Percentiles rank a stretch among this genome's conserved stretches.
Evolutionary conservation across 106 monocot species (phyloP).

Genomic region (Triglochin maritima): DNA sequence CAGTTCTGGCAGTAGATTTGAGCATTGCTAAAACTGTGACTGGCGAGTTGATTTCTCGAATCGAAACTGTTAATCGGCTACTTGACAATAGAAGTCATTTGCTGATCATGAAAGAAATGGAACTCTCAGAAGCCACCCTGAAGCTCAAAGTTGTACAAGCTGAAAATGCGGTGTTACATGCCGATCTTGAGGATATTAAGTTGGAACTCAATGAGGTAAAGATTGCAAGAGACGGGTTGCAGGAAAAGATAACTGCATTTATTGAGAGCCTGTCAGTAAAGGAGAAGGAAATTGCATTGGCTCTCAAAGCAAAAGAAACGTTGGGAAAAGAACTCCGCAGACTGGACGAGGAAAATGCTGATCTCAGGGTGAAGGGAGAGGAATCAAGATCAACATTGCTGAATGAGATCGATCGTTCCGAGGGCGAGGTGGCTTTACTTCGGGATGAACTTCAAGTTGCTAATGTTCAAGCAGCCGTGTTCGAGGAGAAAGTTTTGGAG

Average conservation of each 20-base stretch:
- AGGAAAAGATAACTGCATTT: slow-evolving; percentile 15
- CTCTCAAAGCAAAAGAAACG: slow-evolving; percentile 19
- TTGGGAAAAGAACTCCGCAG: slow-evolving; percentile 14
- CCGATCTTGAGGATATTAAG: slow-evolving; percentile 16
- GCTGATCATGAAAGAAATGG: slow-evolving; percentile 18
- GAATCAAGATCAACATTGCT: slow-evolving; percentile 11
- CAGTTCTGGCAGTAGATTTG: slow-evolving; percentile 17
- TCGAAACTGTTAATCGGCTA: slow-evolving; percentile 11
- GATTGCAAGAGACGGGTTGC: slow-evolving; percentile 16
- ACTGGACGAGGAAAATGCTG: slow-evolving; percentile 19
- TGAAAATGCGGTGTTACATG: slow-evolving; percentile 8
- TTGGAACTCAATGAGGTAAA: slow-evolving; percentile 19
- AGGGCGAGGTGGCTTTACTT: slow-evolving; percentile 34
- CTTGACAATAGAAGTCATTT: slow-evolving; percentile 11
- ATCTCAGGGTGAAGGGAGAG: slow-evolving; percentile 19
- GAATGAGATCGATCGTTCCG: slow-evolving; percentile 24
- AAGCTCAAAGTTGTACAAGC: slow-evolving; percentile 12
- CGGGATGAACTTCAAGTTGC: slow-evolving; percentile 26
- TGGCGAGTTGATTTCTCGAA: slow-evolving; percentile 7
- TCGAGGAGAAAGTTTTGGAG: slow-evolving; percentile 56
- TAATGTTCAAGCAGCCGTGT: slow-evolving; percentile 33
- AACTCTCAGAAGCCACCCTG: slow-evolving; percentile 19
- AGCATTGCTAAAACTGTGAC: slow-evolving; percentile 10
- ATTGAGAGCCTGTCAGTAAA: slow-evolving; percentile 14
- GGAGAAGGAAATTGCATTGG: slow-evolving; percentile 12